phyloP scores from a whole-genome alignment of 1,284 basidiomycete genomes.

The Trametes hirsuta region DNA sequence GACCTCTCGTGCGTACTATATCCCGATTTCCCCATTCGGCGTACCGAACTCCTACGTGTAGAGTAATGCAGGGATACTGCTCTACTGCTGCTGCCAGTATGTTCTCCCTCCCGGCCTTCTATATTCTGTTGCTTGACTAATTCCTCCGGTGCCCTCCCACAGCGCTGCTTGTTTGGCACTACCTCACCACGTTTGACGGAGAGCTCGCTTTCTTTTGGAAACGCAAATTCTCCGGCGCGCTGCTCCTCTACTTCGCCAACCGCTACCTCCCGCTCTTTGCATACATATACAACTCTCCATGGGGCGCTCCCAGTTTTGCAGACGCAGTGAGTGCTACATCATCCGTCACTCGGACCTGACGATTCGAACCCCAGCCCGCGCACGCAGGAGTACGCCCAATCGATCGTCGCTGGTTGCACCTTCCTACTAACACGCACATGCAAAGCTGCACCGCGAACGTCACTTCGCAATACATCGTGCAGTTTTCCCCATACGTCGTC shows the following conservation, averaged over 20 bases:
- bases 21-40: too few relatives aligned
- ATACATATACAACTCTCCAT: not conserved
- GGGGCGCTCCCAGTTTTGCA: not conserved
- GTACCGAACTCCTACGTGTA: too few relatives aligned
- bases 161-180: not conserved
- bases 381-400: too few relatives aligned
- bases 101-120: not conserved
- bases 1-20: too few relatives aligned
- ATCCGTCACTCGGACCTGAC: not conserved
- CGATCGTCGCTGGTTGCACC: too few relatives aligned
- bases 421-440: too few relatives aligned
- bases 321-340: not conserved
- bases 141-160: not conserved
- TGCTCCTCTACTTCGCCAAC: not conserved
- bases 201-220: not conserved
- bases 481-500: not conserved
- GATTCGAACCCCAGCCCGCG: too few relatives aligned
- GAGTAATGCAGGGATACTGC: too few relatives aligned
- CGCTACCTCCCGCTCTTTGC: not conserved
- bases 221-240: not conserved
- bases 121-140: not conserved
- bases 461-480: not conserved
- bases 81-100: not conserved
- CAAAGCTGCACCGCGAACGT: not conserved
- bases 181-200: not conserved